Evolutionary conservation across 441 rosid species (phyloP), one percentile per base, ranked within the genome.

Genomic region (Viola pubescens): DNA sequence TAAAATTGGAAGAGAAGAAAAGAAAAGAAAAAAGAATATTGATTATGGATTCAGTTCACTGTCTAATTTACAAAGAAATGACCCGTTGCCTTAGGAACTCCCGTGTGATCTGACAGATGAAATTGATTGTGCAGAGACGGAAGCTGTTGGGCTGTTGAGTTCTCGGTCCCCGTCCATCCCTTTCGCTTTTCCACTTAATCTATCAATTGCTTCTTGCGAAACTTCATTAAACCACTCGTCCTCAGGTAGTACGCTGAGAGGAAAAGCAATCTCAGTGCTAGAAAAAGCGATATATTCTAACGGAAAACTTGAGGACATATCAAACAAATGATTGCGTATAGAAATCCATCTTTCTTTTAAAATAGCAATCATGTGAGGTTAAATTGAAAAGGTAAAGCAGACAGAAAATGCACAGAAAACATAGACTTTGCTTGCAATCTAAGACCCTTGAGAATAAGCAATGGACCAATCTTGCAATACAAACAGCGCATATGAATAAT

Each of bases 101-200:
- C 96, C 95, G 54, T 86, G 96, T n/a, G 99, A 94, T 73, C 96
- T 79, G 51, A 85, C 82, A 0, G 98, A 94, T 57, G 98, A 88
- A 57, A 91, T 86, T 54, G 99, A 94, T 54, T 91, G 99, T 14
- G 99, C 97, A 4, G 97, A 94, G 51, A 94, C 84, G 3, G 98
- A 94, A 45, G 96, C 98, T 10, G 97, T 89, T 10, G 99, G 99
- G 82, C 98, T 94, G 75, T 75, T 79, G 40, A 70, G 71, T 65
- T 84, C 90, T 9, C 84, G 70, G 8, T 89, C 95, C 43, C 94
- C 95, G 13, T 83, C 87, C 63, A 79, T 71, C 38, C 80, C 86
- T 71, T 82, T 91, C 0, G 87, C 75, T 65, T 81, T 91, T 55
- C 97, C 98, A 52, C 97, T 87, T 75, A 91, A 66, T 69, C 87